A percentile compares a stretch with the other conserved stretches of the same genome.
Conservation (phyloP, 1,284 basidiomycete genomes). For the Flammula alnicola region DNA sequence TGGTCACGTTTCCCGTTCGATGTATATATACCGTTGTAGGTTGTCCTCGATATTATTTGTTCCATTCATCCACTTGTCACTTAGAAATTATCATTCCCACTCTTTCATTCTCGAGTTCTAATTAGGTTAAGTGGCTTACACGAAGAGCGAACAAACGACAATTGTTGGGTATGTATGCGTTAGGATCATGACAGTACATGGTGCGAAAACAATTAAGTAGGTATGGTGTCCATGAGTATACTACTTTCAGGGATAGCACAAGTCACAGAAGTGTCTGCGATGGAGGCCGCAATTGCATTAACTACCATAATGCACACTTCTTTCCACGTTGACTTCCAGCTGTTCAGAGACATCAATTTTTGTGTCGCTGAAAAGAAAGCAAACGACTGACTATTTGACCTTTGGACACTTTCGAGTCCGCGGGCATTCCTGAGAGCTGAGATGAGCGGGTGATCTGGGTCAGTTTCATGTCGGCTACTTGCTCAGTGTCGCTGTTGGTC, state of each 20-base stretch:
- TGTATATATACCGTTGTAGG: background rate
- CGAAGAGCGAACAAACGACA: too few species aligned
- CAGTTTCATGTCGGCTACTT: background rate
- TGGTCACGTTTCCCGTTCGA: background rate
- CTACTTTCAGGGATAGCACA: too few species aligned
- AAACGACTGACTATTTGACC: slow-evolving; percentile 1
- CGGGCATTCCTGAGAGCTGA: slow-evolving; percentile 7
- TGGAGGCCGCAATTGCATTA: background rate
- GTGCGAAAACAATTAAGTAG: too few species aligned
- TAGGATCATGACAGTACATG: too few species aligned
- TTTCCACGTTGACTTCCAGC: slow-evolving; percentile 25
- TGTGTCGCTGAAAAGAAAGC: background rate
- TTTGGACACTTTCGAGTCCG: slow-evolving; percentile 11
- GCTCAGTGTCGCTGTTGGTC: background rate
- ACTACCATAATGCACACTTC: too few species aligned
- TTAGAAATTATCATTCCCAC: too few species aligned
- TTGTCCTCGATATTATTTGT: background rate
- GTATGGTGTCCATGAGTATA: too few species aligned
- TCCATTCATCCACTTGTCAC: too few species aligned
- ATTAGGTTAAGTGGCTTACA: too few species aligned
- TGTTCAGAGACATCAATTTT: background rate
- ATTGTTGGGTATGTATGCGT: too few species aligned
- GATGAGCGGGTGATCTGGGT: background rate
- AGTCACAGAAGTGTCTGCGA: background rate
- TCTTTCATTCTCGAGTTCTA: too few species aligned